These are phyloP conservation scores for Apiospora hydei DNA, from an alignment of 2,329 filamentous ascomycete genomes.

Conservation along the genomic window DNA sequence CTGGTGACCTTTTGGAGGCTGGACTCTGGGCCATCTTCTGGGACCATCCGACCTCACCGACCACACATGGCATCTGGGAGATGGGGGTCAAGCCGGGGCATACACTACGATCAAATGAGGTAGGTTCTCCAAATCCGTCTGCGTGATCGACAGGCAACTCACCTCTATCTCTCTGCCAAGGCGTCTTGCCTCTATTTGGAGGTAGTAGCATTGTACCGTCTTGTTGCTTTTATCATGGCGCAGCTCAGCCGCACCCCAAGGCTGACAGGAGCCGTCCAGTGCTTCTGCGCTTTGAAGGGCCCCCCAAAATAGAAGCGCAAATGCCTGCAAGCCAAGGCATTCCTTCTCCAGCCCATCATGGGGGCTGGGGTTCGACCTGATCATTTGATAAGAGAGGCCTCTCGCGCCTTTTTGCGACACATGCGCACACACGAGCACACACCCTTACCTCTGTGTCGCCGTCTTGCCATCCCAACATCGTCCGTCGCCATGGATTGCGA, in stretches of 20 bases:
- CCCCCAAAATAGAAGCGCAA: slow-evolving; percentile 8
- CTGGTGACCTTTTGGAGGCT: not conserved
- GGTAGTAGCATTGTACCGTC: not conserved
- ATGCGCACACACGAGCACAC: not conserved
- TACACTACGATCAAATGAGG: not conserved
- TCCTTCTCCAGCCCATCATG: slow-evolving; percentile 15
- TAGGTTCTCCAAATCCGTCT: not conserved
- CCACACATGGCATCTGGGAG: slow-evolving; percentile 1
- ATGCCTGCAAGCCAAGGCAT: slow-evolving; percentile 12
- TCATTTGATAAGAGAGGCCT: slow-evolving; percentile 20
- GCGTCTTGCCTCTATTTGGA: not conserved
- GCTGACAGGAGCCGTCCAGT: not conserved
- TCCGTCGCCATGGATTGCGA: not conserved
- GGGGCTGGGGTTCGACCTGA: not conserved
- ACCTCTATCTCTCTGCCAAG: not conserved
- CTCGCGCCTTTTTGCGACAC: slow-evolving; percentile 10
- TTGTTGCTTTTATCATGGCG: not conserved
- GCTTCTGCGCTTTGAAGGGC: not conserved
- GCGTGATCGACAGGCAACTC: slow-evolving; percentile 4
- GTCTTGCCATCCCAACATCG: slow-evolving; percentile 3
- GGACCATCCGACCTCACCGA: slow-evolving; percentile 1
- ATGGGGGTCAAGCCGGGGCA: not conserved
- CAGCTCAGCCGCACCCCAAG: slow-evolving; percentile 14
- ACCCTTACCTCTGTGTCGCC: not conserved
- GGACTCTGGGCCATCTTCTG: not conserved